Conservation (phyloP, 768 basidiomycete genomes). For the Podaxis sp. region DNA sequence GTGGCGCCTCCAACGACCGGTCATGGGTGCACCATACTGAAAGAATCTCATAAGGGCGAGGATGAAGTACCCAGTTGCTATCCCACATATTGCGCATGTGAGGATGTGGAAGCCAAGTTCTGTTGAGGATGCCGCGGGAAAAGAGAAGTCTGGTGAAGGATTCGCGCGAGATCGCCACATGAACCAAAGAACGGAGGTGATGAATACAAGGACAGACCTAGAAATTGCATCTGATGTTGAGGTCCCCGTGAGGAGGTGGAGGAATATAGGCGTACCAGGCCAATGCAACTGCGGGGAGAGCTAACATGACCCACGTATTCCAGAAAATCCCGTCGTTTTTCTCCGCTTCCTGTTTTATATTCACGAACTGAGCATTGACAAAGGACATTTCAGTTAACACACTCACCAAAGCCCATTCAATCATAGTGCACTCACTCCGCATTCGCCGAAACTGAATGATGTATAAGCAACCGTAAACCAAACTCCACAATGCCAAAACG, state of each 20-base stretch:
- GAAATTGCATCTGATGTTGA: neutral
- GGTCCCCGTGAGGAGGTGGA: neutral
- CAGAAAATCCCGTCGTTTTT: conserved; percentile 32
- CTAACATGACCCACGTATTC: conserved; percentile 68
- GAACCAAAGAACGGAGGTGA: neutral
- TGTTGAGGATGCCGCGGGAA: neutral
- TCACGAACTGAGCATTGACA: neutral
- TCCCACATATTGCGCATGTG: neutral
- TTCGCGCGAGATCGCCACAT: neutral
- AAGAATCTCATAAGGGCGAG: neutral
- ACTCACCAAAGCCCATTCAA: conserved; percentile 13
- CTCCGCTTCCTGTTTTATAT: conserved; percentile 46
- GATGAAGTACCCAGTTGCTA: neutral
- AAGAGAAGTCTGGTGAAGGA: neutral
- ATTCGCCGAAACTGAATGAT: conserved; percentile 11
- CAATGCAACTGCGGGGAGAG: conserved; percentile 60
- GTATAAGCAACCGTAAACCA: conserved; percentile 11
- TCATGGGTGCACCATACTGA: conserved; percentile 18
- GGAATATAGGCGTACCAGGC: conserved; percentile 39
- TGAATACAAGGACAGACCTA: neutral
- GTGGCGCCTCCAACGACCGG: neutral
- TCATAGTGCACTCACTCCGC: neutral
- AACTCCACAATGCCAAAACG: conserved; percentile 1
- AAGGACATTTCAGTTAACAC: too few relatives aligned
- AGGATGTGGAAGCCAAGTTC: neutral